phyloP scores from a whole-genome alignment of 2,329 filamentous ascomycete genomes.

The Colletotrichum viniferum region DNA sequence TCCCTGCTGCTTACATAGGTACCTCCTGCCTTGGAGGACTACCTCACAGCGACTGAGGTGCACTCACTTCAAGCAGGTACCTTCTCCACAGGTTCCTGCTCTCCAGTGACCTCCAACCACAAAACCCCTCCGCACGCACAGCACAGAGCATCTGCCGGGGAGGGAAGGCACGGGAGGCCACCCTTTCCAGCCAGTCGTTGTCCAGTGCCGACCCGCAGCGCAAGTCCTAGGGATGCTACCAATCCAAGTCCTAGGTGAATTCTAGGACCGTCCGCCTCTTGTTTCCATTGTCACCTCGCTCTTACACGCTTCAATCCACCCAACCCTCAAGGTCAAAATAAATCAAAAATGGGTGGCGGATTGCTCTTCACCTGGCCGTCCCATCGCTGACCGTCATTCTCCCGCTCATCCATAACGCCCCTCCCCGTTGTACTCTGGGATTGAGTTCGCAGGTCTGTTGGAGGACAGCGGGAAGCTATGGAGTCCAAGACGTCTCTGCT shows the following conservation, averaged over 20 bases:
- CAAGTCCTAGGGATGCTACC: conserved; percentile 17
- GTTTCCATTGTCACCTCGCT: not conserved
- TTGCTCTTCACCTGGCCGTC: not conserved
- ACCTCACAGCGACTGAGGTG: not conserved
- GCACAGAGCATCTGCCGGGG: not conserved
- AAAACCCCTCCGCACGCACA: not conserved
- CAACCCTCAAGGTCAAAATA: conserved; percentile 10
- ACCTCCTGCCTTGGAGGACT: not conserved
- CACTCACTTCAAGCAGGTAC: not conserved
- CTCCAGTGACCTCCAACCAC: not conserved
- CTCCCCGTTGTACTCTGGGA: not conserved
- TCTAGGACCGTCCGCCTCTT: conserved; percentile 14
- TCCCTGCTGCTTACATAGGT: not conserved
- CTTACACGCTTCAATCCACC: not conserved
- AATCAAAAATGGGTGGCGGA: conserved; percentile 20
- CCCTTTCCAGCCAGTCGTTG: conserved; percentile 18
- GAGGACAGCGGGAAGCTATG: conserved; percentile 24
- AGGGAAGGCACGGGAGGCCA: not conserved
- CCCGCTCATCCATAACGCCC: not conserved
- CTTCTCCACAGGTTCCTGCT: not conserved
- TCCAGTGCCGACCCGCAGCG: conserved; percentile 10
- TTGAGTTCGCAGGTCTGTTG: not conserved
- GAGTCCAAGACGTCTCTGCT: conserved; percentile 32
- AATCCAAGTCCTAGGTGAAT: conserved; percentile 9
- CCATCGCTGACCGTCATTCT: conserved; percentile 1